Base-by-base conservation (phyloP, 2,329 filamentous ascomycete genomes). In the Neonectria punicea region DNA sequence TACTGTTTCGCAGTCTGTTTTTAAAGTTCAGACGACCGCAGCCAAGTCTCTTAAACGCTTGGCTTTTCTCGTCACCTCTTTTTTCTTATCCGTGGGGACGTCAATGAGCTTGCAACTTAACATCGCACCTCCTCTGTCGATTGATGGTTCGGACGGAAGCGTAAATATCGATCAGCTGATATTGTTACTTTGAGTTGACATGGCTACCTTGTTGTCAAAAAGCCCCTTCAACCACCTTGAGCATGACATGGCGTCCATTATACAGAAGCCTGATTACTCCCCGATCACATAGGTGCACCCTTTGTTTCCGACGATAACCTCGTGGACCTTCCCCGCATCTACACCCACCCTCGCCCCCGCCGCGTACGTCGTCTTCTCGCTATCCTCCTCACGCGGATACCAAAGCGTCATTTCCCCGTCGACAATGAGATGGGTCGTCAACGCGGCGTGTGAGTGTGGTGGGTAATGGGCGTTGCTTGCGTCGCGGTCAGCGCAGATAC, bases 271-370 rank as follows among this genome's bases (percentile, higher is more conserved):
- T 8, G 3, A n/a, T 66, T 64, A 88, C 79, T 90, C 87, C 53
- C 89, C 87, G 74, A 89, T 87, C 9, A 89, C 88, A 79, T 90
- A 91, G 3, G 88, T 92, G 76, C 91, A 93, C 0, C 91, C 91
- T 65, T 86, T 80, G 1, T 77, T 70, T 1, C 90, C 90, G 51
- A 92, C 84, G 87, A 89, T 92, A 1, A 93, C 90, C 78, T 93
- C 90, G 70, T 93, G 91, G 13, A 86, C 76, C 62, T 85, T 83
- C 8, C 84, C 83, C 2, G 89, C 88, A 32, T 89, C 89, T 4
- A 93, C 89, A 73, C 93, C 90, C 41, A 92, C 80, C 43, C 90
- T 82, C 44, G 86, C 86, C 1, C 90, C 91, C 1, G 84, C 83
- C 0, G 85, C 83, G 66, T 88, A 89, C 0, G 86, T 89, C 63